Conservation (phyloP, 2,329 filamentous ascomycete species). For the Penicillium janthinellum region DNA sequence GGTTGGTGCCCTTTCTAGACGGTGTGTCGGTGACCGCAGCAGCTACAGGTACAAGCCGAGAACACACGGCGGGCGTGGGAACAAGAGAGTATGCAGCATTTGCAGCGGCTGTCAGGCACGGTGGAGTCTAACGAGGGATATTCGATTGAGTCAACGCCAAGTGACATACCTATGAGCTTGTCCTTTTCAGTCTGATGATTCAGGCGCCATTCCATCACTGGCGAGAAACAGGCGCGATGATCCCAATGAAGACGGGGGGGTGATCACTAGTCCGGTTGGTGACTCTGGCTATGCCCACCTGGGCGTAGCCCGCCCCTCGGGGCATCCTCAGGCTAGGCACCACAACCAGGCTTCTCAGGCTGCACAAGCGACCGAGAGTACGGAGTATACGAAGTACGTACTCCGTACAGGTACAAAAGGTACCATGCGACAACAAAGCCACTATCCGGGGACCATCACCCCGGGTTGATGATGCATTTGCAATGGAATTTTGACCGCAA, state of each 20-base stretch:
- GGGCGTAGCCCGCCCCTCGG: neutral
- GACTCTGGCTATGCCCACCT: neutral
- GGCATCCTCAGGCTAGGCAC: neutral
- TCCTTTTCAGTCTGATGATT: neutral
- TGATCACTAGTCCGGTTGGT: neutral
- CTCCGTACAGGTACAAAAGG: neutral
- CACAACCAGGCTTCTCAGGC: neutral
- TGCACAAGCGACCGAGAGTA: neutral
- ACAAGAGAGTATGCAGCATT: neutral
- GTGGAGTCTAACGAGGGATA: neutral
- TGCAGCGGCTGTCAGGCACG: neutral
- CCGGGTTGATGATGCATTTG: constrained; percentile 12
- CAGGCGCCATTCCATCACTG: neutral
- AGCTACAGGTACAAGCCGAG: neutral
- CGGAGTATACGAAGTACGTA: neutral
- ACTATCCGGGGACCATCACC: constrained; percentile 13
- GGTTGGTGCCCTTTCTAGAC: neutral
- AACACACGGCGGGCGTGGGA: too few species aligned
- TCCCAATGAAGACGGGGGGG: neutral
- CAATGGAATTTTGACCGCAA: neutral
- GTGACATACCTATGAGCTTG: neutral
- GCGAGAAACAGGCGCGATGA: neutral
- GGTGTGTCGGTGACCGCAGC: neutral
- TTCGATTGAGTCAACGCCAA: neutral
- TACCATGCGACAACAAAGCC: constrained; percentile 9